These are phyloP conservation scores for Dipteronia dyeriana DNA, from an alignment of 345 rosid species.

Conservation along the genomic window DNA sequence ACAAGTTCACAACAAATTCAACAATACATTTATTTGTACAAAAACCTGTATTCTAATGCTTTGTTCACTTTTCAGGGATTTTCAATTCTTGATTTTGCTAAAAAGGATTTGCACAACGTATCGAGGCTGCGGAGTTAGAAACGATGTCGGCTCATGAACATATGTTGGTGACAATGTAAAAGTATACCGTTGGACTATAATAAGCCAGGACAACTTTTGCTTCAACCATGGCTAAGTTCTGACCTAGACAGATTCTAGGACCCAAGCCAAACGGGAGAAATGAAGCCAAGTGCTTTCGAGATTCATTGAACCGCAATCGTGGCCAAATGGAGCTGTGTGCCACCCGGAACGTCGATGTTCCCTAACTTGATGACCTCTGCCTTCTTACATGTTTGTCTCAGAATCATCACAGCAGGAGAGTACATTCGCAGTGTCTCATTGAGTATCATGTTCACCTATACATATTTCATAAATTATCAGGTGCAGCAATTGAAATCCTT, in stretches of 20 bases:
- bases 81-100: constrained; percentile 36
- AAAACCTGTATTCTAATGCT: too few relatives aligned
- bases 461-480: too few relatives aligned
- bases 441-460: constrained; percentile 61
- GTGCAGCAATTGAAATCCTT: too few relatives aligned
- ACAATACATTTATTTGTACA: too few relatives aligned
- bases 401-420: constrained; percentile 57
- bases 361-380: constrained; percentile 49
- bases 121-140: constrained; percentile 59
- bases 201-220: constrained; percentile 54
- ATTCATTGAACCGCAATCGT: constrained; percentile 50
- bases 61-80: too few relatives aligned
- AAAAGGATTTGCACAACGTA: constrained; percentile 66
- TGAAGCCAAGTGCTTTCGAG: constrained; percentile 46
- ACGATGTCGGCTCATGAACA: constrained; percentile 64
- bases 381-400: constrained; percentile 39
- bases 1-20: too few relatives aligned
- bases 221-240: constrained; percentile 51
- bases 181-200: constrained; percentile 46
- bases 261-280: constrained; percentile 64
- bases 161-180: constrained; percentile 59
- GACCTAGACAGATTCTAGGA: constrained; percentile 61
- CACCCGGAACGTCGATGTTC: constrained; percentile 54
- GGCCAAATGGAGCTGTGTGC: constrained; percentile 55
- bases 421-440: constrained; percentile 75